A percentile compares a stretch with the other conserved stretches of the same genome.
phyloP scores from a whole-genome alignment of 352 stramenopile genomes.

The Globisporangium echinulatum region DNA sequence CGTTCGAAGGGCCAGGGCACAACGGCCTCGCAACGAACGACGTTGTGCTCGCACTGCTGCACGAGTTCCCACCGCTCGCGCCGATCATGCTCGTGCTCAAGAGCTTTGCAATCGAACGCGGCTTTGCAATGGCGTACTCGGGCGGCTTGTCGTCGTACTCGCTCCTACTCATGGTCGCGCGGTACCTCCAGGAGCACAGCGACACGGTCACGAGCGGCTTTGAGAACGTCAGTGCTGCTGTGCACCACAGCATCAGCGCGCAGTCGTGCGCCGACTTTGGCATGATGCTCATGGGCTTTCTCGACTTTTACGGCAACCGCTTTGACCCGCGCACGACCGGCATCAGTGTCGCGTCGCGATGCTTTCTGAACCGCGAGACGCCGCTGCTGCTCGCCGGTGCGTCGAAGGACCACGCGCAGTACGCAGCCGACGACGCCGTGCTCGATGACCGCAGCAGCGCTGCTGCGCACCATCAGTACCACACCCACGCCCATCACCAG shows the following conservation, averaged over 20 bases:
- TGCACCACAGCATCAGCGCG: conserved; percentile 49
- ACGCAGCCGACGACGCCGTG: conserved; percentile 34
- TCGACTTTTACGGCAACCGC: conserved; percentile 97
- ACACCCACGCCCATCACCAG: not conserved
- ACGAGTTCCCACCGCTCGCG: conserved; percentile 91
- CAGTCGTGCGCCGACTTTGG: conserved; percentile 88
- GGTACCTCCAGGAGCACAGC: conserved; percentile 88
- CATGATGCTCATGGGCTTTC: conserved; percentile 94
- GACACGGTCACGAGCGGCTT: conserved; percentile 61
- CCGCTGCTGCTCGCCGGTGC: conserved; percentile 14
- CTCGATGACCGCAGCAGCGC: conserved; percentile 39
- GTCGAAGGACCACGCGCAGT: conserved; percentile 35
- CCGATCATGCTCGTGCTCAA: conserved; percentile 97
- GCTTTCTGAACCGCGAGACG: conserved; percentile 77
- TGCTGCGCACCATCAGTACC: conserved; percentile 8
- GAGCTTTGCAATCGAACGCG: conserved; percentile 89
- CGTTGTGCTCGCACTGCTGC: conserved; percentile 88
- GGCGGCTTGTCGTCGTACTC: conserved; percentile 96
- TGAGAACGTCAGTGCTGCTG: conserved; percentile 49
- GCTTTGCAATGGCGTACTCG: conserved; percentile 93
- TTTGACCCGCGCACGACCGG: conserved; percentile 89
- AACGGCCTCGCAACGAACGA: conserved; percentile 94
- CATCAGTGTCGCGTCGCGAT: conserved; percentile 81
- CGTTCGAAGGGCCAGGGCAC: conserved; percentile 94
- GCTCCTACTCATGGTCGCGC: conserved; percentile 93